These are phyloP conservation scores for Fusarium keratoplasticum DNA, from an alignment of 2,329 filamentous ascomycete genomes.

Conservation along the genomic window DNA sequence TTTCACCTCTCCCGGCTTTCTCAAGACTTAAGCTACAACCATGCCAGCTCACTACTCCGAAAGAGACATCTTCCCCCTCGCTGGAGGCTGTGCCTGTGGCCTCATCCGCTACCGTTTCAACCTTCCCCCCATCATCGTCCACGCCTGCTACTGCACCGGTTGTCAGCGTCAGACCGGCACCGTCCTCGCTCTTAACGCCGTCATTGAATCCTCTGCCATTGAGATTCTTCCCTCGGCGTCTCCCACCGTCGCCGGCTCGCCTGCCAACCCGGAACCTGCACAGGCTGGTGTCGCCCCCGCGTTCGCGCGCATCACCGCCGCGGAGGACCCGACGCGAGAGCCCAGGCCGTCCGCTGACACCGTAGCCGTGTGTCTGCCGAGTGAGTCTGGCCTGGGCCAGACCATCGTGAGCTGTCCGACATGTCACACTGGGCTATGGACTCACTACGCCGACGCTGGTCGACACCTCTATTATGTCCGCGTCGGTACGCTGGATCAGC, in stretches of 20 bases:
- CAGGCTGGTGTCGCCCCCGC: constrained; percentile 27
- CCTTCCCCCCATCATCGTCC: constrained; percentile 60
- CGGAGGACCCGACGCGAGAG: constrained; percentile 16
- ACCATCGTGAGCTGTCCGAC: constrained; percentile 55
- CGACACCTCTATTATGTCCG: constrained; percentile 52
- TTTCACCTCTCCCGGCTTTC: not conserved
- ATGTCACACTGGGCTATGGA: constrained; percentile 57
- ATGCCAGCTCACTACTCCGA: constrained; percentile 43
- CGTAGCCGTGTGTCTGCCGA: constrained; percentile 49
- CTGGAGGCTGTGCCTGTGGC: constrained; percentile 73
- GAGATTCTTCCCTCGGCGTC: constrained; percentile 44
- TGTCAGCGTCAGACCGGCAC: constrained; percentile 60
- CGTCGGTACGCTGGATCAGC: constrained; percentile 57
- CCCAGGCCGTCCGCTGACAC: constrained; percentile 12
- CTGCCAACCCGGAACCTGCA: constrained; percentile 10
- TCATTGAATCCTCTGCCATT: constrained; percentile 55
- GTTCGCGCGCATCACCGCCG: constrained; percentile 37
- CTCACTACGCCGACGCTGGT: constrained; percentile 52
- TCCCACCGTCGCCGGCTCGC: constrained; percentile 36
- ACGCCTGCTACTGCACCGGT: constrained; percentile 61
- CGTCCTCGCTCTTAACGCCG: constrained; percentile 54
- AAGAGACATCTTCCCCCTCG: constrained; percentile 45
- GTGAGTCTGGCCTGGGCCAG: constrained; percentile 55
- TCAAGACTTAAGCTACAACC: not conserved
- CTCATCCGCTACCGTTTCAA: constrained; percentile 75